Evolutionary conservation across 306 rosid species (phyloP).

Genomic region (Glycine soja): DNA sequence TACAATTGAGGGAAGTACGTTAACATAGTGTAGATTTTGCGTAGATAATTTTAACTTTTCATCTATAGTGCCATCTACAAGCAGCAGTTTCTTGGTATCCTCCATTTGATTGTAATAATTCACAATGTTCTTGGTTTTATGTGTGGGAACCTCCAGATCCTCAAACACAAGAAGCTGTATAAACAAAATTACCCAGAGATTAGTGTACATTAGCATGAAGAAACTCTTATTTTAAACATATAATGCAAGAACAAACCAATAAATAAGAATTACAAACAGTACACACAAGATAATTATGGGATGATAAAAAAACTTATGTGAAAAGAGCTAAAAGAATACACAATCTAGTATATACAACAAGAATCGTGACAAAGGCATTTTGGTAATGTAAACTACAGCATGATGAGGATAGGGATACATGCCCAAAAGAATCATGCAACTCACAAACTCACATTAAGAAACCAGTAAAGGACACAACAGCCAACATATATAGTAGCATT

Average conservation of each 20-base stretch:
- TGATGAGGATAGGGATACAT: constrained; percentile 5
- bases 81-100: constrained; percentile 70
- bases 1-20: constrained; percentile 84
- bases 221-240: constrained; percentile 26
- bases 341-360: not conserved
- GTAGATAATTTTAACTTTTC: constrained; percentile 89
- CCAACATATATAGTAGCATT: not conserved
- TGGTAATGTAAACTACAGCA: constrained; percentile 19
- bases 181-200: constrained; percentile 36
- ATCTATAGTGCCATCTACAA: constrained; percentile 78
- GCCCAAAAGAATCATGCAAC: constrained; percentile 16
- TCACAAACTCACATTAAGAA: constrained; percentile 22
- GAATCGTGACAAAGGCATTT: constrained; percentile 27
- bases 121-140: constrained; percentile 83
- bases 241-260: constrained; percentile 15
- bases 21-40: constrained; percentile 90
- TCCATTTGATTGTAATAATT: constrained; percentile 71
- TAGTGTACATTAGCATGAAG: constrained; percentile 35
- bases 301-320: constrained; percentile 14
- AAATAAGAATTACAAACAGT: not conserved
- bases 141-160: constrained; percentile 83
- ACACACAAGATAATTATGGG: constrained; percentile 8
- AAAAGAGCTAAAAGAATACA: constrained; percentile 16
- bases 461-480: constrained; percentile 4
- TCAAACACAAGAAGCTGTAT: constrained; percentile 87